A percentile compares a stretch with the other conserved stretches of the same genome.
These are phyloP conservation scores for Auriscalpium vulgare DNA, from an alignment of 768 basidiomycete species.

Conservation along the genomic window DNA sequence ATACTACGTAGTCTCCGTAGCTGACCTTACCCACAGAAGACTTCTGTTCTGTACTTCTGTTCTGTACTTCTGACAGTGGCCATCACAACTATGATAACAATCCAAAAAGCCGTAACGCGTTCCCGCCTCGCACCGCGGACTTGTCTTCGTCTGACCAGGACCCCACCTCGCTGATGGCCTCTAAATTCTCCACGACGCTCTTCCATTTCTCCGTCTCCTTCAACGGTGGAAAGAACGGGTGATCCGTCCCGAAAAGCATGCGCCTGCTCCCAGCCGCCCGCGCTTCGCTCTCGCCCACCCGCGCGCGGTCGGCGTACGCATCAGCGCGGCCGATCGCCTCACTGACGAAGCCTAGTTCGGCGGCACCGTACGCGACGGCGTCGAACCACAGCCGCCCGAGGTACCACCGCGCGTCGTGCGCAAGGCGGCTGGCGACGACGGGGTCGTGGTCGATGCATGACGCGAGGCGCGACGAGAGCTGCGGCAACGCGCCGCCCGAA, in stretches of 20 bases:
- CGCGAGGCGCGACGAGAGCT: conserved; percentile 75
- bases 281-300: conserved; percentile 20
- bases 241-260: conserved; percentile 81
- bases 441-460: conserved; percentile 86
- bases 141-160: conserved; percentile 56
- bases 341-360: conserved; percentile 75
- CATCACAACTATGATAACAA: conserved; percentile 2
- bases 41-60: too few species aligned
- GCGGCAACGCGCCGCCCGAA: conserved; percentile 79
- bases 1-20: too few species aligned
- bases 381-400: conserved; percentile 75
- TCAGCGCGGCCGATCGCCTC: conserved; percentile 57
- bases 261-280: conserved; percentile 44
- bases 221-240: conserved; percentile 88
- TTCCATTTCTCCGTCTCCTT: conserved; percentile 62
- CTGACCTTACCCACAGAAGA: too few species aligned
- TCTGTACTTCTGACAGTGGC: too few species aligned
- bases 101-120: conserved; percentile 67
- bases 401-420: conserved; percentile 80
- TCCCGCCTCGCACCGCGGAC: conserved; percentile 58
- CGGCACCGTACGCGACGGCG: conserved; percentile 83
- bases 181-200: conserved; percentile 79
- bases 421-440: conserved; percentile 59
- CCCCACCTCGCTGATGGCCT: conserved; percentile 61
- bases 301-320: conserved; percentile 26